Base-by-base conservation (phyloP, 805 yeast species). In the Vanderwaltozyma yarrowii region DNA sequence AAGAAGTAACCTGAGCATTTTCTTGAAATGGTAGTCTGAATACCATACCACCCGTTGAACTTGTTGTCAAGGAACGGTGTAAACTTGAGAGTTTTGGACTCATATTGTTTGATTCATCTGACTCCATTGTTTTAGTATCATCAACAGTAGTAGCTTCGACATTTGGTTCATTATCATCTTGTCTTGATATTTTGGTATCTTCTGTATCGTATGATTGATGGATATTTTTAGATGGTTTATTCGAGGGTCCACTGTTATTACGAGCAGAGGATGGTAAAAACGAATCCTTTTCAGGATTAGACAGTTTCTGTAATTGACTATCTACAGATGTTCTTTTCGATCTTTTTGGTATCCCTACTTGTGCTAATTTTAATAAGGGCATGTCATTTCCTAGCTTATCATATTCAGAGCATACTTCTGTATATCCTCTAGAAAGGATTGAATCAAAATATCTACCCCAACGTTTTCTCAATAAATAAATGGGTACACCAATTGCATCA, bases 361-460 rank as follows among this genome's bases (percentile, higher is more conserved):
- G 23, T n/a, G 21, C 7, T 17, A 30, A 13, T 17, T 30, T 18
- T 6, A 30, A 7, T 19, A 30, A 30, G 17, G 32, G 17, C 5
- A 14, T 5, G 5, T 27, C 12, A 7, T 10, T 19, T 1, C 33
- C 40, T 14, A 30, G 30, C 2, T 23, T 30, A 17, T 43, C 46
- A 28, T 58, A 46, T 15, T 56, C 58, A 24, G 54, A 41, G 5
- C 60, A 56, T 9, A 83, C 78, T 39, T 73, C 64, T 1, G 81
- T 75, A 53, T 80, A 81, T 2, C 80, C 82, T 47, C 71, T 70
- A 0, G 86, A 67, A 25, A 82, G 54, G 18, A 81, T 47, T 44
- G 69, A 68, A 44, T 78, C 78, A 51, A 83, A 83, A 42, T 73
- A 78, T 26, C 73, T 58, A 0, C 92, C 92, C 94, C 94, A 83